Evolutionary conservation across 2,329 filamentous ascomycete species (phyloP), one percentile per base, ranked within the genome.

Genomic region (Fusarium citri): DNA sequence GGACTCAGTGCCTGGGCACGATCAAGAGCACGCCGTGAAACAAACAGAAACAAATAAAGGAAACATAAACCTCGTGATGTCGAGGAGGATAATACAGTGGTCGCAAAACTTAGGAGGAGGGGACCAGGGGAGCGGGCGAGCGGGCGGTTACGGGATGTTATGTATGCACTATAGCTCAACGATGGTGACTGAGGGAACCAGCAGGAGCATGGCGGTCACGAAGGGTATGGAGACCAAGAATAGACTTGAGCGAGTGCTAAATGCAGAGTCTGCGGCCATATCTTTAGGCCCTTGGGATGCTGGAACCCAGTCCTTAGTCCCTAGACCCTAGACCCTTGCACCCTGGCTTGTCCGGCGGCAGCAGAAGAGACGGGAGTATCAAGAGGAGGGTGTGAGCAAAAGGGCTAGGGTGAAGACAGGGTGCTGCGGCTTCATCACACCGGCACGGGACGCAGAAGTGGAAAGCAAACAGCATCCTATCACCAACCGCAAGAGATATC

Each of bases 71-170:
- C 74, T 78, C 76, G 73, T 75, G 67, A 75, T 76, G 71, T 73
- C 75, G 74, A 73, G 68, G 75, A 74, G 72, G 72, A 77, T 72
- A 76, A 74, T 75, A 75, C 69, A 77, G 69, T 76, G 73, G 77
- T 79, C 77, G 78, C 81, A 82, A 83, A 83, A 82, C 74, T 77
- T 78, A 76, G 77, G 75, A 79, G 73, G 74, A 77, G 74, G 71
- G 73, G 69, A 73, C 76, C 56, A 70, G 74, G 76, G 76, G 69
- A 71, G 71, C 68, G 68, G 70, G 71, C 69, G 68, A 64, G 74
- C 74, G 81, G 83, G 83, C 82, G 82, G 79, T 78, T 83, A 81
- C 77, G 76, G 78, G 72, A 75, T 77, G 81, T 85, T 86, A 85
- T 85, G 83, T 85, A 85, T 79, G 73, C 73, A 75, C 73, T 75